Conservation (phyloP, 257 asterid genomes). For the Nicotiana noctiflora region DNA sequence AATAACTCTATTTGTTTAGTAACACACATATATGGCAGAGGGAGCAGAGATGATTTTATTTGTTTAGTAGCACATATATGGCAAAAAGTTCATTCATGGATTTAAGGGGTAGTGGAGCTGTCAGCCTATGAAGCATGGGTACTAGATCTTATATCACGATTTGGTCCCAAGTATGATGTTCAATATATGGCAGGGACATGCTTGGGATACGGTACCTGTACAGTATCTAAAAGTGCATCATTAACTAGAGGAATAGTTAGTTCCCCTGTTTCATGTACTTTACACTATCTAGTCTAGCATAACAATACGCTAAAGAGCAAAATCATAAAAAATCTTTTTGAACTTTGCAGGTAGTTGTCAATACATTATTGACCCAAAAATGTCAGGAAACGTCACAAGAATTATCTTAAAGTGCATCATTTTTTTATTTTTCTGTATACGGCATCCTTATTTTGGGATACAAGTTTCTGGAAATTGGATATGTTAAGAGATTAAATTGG, state of each 20-base stretch:
- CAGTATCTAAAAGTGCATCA: not conserved
- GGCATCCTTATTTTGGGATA: not conserved
- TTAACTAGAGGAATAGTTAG: not conserved
- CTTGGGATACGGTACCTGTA: not conserved
- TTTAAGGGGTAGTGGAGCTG: not conserved
- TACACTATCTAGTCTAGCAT: not conserved
- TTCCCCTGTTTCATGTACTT: no score
- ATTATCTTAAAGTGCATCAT: not conserved
- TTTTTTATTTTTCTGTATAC: not conserved
- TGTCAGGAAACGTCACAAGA: not conserved
- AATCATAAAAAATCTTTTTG: not conserved
- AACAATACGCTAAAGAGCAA: not conserved
- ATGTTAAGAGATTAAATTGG: not conserved
- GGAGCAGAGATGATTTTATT: not conserved
- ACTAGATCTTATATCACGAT: not conserved
- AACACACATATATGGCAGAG: not conserved
- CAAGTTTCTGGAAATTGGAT: not conserved
- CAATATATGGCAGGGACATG: not conserved
- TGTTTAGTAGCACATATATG: not conserved
- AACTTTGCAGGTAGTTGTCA: not conserved
- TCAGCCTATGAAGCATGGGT: not conserved
- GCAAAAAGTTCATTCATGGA: not conserved
- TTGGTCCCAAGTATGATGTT: not conserved
- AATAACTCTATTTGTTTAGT: not conserved
- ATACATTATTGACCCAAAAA: not conserved